These are phyloP conservation scores for Aspergillus saccharolyticus DNA, from an alignment of 495 filamentous ascomycete genomes.

Conservation along the genomic window DNA sequence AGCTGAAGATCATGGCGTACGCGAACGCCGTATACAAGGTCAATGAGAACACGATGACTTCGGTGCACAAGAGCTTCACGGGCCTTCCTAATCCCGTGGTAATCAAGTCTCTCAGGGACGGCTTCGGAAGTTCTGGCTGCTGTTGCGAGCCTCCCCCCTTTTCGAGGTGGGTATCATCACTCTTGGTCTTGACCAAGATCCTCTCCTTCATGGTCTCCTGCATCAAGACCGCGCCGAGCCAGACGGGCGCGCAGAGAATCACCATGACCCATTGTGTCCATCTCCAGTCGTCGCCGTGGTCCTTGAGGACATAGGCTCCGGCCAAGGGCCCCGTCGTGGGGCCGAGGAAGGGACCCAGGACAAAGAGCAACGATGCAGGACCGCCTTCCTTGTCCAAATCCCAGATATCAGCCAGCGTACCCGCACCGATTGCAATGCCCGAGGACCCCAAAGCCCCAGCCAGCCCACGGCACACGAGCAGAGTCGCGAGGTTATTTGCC, in stretches of 20 bases:
- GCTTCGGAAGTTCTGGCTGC: no score
- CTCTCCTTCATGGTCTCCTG: not conserved
- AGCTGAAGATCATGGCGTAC: conserved; percentile 8
- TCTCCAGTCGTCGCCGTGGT: conserved; percentile 3
- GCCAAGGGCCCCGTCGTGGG: conserved; percentile 4
- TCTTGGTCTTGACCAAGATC: not conserved
- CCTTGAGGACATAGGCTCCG: conserved; percentile 5
- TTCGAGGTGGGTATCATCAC: no score
- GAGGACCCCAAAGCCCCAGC: conserved; percentile 5
- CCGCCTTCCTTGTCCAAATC: not conserved
- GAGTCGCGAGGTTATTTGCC: not conserved
- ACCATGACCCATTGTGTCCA: conserved; percentile 4
- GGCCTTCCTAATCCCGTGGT: not conserved
- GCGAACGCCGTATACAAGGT: conserved; percentile 7
- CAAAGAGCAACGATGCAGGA: conserved; percentile 1
- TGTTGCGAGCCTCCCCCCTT: no score
- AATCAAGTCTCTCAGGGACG: no score
- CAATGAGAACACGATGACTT: conserved; percentile 4
- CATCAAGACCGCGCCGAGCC: not conserved
- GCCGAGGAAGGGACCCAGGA: conserved; percentile 4
- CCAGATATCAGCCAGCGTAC: conserved; percentile 6
- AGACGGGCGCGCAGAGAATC: conserved; percentile 1
- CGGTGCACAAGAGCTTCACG: conserved; percentile 1
- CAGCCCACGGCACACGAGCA: conserved; percentile 1
- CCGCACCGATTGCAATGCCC: conserved; percentile 4